Evolutionary conservation across 176 grass and related monocot species (phyloP), one percentile per base, ranked within the genome.

Genomic region (Urochloa ruziziensis): DNA sequence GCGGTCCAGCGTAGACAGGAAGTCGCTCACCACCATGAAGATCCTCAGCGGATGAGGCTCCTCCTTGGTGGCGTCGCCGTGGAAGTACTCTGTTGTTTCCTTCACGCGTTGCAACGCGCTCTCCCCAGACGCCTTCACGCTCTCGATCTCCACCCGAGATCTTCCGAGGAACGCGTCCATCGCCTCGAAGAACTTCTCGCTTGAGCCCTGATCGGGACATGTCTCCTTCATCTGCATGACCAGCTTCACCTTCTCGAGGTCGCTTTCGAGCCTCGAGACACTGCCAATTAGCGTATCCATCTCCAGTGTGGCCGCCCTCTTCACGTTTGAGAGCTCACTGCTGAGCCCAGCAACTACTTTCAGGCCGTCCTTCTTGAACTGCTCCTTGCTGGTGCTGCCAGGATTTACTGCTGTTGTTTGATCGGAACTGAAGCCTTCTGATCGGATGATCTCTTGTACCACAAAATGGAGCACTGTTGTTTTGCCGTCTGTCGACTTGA

Each of bases 391-490:
- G 34, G 81, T 73, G 34, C 77, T 86, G 29, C 78, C 62, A 67
- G 75, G 75, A 74, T 80, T 58, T 4, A 11, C 70, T 48, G 32
- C 46, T 46, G 44, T 32, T 33, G 80, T 70, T 82, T 84, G 67
- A 39, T 89, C 69, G 16, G 83, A 89, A 69, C 63, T 54, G 4
- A 75, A 73, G 48, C 77, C 80, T 84, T 92, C 91, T 29, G 91
- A 90, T 53, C 87, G 84, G 67, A 96, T 87, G 75, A 97, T 89
- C 74, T 93, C 89, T 85, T 97, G 86, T 63, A 93, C 94, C 5
- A 91, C 89, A 25, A 91, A 97, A 75, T 97, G 94, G 27, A 97
- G 91, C 74, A 93, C 67, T 36, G 94, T 91, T 24, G 80, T 82
- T 46, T 87, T 97, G 14, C 94, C 89, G 42, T 86, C 89, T 62